phyloP scores from a whole-genome alignment of 345 rosid genomes.

The Microcos paniculata region DNA sequence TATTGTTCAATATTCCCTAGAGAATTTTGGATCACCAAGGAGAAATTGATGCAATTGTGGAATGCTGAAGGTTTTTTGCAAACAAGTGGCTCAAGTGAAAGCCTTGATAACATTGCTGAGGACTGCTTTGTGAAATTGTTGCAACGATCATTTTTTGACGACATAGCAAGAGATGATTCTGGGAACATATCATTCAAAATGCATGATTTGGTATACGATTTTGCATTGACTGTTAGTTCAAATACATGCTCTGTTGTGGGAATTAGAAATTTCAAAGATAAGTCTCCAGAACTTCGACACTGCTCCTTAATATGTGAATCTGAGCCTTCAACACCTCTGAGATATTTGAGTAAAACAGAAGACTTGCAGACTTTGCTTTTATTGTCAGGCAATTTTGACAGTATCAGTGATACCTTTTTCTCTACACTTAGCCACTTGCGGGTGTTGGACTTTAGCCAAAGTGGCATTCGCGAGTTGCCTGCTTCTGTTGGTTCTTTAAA shows the following conservation, averaged over 20 bases:
- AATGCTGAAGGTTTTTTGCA: conserved; percentile 25
- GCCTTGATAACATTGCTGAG: conserved; percentile 18
- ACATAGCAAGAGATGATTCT: not conserved
- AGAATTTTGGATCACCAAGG: conserved; percentile 19
- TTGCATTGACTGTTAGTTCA: not conserved
- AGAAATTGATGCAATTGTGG: conserved; percentile 28
- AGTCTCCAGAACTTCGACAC: not conserved
- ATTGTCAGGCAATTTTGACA: not conserved
- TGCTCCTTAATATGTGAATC: conserved; percentile 8
- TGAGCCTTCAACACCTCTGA: not conserved
- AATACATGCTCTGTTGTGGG: conserved; percentile 1
- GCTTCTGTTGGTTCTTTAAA: conserved; percentile 13
- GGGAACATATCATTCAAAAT: conserved; percentile 8
- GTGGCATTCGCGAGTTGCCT: conserved; percentile 15
- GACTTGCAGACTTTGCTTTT: conserved; percentile 17
- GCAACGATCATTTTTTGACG: conserved; percentile 15
- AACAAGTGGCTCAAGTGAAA: not conserved
- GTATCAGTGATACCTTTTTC: not conserved
- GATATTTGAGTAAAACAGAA: conserved; percentile 5
- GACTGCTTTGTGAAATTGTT: conserved; percentile 20
- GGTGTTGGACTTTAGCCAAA: conserved; percentile 12
- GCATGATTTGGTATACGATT: conserved; percentile 16
- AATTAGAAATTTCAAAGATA: not conserved
- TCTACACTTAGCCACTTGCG: not conserved
- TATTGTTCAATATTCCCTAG: conserved; percentile 26